Evolutionary conservation across 495 filamentous ascomycete species (phyloP).

Genomic region (Aspergillus olivimuriae): DNA sequence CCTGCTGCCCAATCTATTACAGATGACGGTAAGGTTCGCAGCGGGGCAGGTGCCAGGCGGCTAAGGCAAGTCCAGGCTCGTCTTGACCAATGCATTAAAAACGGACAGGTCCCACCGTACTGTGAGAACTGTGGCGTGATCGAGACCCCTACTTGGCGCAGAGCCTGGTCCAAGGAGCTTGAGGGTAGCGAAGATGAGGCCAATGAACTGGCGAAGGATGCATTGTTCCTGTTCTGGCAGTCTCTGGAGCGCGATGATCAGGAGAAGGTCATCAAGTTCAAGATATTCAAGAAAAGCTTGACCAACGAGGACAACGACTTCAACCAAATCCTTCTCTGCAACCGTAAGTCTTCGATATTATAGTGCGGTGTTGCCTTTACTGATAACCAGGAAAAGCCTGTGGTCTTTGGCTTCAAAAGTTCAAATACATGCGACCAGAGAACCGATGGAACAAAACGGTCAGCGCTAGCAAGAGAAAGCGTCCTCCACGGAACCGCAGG

Average conservation of each 20-base stretch:
- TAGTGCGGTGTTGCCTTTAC: background rate
- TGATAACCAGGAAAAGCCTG: conserved; percentile 49
- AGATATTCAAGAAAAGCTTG: conserved; percentile 72
- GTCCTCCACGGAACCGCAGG: conserved; percentile 29
- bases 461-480: conserved; percentile 40
- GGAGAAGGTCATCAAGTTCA: conserved; percentile 53
- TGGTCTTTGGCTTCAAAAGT: conserved; percentile 88
- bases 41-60: conserved; percentile 31
- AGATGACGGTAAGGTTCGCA: conserved; percentile 28
- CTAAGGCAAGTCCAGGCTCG: conserved; percentile 37
- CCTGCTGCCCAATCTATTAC: conserved; percentile 18
- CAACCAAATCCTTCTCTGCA: conserved; percentile 72
- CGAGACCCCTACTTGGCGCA: conserved; percentile 92
- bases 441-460: conserved; percentile 68
- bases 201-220: conserved; percentile 60
- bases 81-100: conserved; percentile 58
- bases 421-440: conserved; percentile 73
- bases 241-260: conserved; percentile 54
- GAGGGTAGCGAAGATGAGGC: conserved; percentile 55
- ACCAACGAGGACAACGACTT: conserved; percentile 59
- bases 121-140: conserved; percentile 92
- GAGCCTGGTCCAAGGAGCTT: conserved; percentile 68
- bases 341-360: conserved; percentile 53
- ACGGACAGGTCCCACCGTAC: conserved; percentile 73
- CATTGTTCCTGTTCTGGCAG: conserved; percentile 55